Percentiles rank a stretch among this genome's conserved stretches.
These are phyloP conservation scores for Auricularia sp. DNA, from an alignment of 768 basidiomycete genomes.

Conservation along the genomic window DNA sequence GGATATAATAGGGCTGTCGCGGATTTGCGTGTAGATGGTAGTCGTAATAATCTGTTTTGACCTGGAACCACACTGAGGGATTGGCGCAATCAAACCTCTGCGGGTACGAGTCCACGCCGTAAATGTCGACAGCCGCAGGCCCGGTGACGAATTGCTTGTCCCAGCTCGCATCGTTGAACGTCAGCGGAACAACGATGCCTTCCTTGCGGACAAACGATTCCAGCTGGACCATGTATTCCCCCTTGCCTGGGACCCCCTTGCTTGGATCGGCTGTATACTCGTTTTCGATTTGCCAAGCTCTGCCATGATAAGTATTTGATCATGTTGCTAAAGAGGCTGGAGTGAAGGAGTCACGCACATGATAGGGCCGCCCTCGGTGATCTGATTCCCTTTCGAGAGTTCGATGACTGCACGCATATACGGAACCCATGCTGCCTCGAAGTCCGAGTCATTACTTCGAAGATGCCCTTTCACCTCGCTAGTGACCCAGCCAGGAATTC, in stretches of 20 bases:
- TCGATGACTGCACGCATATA: slow-evolving; percentile 61
- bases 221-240: slow-evolving; percentile 56
- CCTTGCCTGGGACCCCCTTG: slow-evolving; percentile 22
- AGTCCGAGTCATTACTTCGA: slow-evolving; percentile 68
- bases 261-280: slow-evolving; percentile 49
- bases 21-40: slow-evolving; percentile 46
- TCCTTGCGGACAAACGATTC: slow-evolving; percentile 45
- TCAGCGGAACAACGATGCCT: slow-evolving; percentile 57
- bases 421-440: slow-evolving; percentile 56
- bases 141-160: slow-evolving; percentile 59
- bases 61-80: slow-evolving; percentile 52
- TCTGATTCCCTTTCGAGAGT: slow-evolving; percentile 53
- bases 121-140: slow-evolving; percentile 65
- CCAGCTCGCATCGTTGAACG: slow-evolving; percentile 61
- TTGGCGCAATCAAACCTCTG: slow-evolving; percentile 69
- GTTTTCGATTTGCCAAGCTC: slow-evolving; percentile 43
- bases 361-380: slow-evolving; percentile 63
- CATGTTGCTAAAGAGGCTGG: background rate
- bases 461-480: slow-evolving; percentile 53
- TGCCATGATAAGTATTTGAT: background rate
- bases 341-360: slow-evolving; percentile 24
- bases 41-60: slow-evolving; percentile 51
- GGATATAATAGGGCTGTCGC: slow-evolving; percentile 58
- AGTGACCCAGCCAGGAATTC: slow-evolving; percentile 62
- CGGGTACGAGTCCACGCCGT: slow-evolving; percentile 34